Base-by-base conservation (phyloP, 2,329 filamentous ascomycete species). In the Paraconiothyrium sp. region DNA sequence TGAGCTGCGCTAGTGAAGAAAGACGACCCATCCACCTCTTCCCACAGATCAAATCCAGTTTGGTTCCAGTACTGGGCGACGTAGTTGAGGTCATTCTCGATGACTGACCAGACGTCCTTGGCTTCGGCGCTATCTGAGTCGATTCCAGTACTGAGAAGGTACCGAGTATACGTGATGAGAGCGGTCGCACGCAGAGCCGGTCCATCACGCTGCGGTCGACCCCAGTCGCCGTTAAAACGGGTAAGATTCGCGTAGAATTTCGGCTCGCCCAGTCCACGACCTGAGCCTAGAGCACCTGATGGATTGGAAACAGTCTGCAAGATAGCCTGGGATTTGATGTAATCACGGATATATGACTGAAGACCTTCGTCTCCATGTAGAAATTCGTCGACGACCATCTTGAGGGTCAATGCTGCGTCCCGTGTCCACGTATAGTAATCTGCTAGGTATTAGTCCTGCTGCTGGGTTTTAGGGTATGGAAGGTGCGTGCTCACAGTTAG, bases 351-450 rank as follows among this genome's bases (percentile, higher is more conserved):
- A 32, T 83, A 74, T 4, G 74, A 78, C 69, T 90, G 86, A 22
- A 92, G 79, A n/a, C 77, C 76, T 1, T 80, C 75, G 63, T 90
- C 84, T 48, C 89, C 90, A 55, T 82, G 81, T 70, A 92, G 88
- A 20, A 71, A 67, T 39, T 86, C 82, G 68, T 93, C 91, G 14
- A 90, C 82, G 27, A 93, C 77, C 48, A 82, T 81, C 79, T 92
- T 92, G 79, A 90, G 86, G 2, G 88, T 88, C 47, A 93, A 82
- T 30, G 88, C 89, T n/a, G 89, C 85, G 75, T 94, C 91, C 72
- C 91, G 82, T 1, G 89, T 92, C 91, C 91, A 94, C 1, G 90
- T 92, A 72, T 88, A 93, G 72, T 86, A 92, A 76, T 93, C 90
- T 92, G 67, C 22, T 30, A 13, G 22, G 3, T 1, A 35, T 67